Conservation (phyloP, 306 rosid genomes). For the Phaseolus lunatus region DNA sequence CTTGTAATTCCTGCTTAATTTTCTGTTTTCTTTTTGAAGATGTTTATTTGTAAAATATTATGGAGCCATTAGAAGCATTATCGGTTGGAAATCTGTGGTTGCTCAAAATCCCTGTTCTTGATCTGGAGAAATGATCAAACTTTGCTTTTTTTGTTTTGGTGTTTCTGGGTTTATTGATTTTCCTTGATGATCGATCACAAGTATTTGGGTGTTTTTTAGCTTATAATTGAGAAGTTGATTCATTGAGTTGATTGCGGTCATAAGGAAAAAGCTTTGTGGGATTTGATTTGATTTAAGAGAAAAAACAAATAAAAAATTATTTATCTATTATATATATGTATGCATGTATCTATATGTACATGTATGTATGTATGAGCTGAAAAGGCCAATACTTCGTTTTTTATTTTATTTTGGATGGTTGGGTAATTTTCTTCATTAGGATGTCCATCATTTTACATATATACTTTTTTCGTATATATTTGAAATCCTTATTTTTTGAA, state of each 20-base stretch:
- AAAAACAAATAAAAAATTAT: background rate
- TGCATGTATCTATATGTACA: too few relatives aligned
- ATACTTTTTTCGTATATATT: background rate
- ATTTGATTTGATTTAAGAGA: slow-evolving; percentile 16
- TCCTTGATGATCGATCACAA: background rate
- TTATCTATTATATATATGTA: too few relatives aligned
- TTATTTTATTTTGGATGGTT: slow-evolving; percentile 10
- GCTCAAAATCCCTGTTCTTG: background rate
- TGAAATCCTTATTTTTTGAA: slow-evolving; percentile 23
- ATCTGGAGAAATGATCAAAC: background rate
- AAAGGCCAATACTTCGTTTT: slow-evolving; percentile 1
- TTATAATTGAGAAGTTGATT: slow-evolving; percentile 15
- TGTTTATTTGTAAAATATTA: background rate
- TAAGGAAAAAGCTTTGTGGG: slow-evolving; percentile 5
- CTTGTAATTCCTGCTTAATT: background rate
- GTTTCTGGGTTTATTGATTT: background rate
- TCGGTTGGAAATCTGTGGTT: background rate
- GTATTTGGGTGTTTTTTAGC: background rate
- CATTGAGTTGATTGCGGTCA: background rate
- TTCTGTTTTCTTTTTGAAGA: background rate
- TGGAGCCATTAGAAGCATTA: slow-evolving; percentile 27
- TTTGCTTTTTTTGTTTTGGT: background rate
- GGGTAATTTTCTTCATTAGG: background rate
- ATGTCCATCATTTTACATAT: slow-evolving; percentile 9
- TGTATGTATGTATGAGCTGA: background rate